Evolutionary conservation across 345 rosid genomes (phyloP).

Genomic region (Salix koriyanagi): DNA sequence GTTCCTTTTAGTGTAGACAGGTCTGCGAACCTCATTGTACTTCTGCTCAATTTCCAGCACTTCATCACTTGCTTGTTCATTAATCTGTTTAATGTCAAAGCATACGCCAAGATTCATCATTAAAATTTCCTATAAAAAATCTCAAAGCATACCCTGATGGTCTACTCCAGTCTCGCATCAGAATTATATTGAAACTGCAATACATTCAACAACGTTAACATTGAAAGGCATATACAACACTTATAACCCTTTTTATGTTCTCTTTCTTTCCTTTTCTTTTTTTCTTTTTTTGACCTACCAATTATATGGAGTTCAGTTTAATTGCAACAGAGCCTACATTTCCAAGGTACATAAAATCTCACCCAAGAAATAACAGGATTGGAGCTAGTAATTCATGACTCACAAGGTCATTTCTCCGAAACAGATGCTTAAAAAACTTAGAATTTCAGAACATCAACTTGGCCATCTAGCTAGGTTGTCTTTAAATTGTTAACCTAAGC

Average conservation of each 20-base stretch:
- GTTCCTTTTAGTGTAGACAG: conserved; percentile 20
- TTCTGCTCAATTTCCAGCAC: conserved; percentile 25
- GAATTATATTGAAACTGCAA: no score
- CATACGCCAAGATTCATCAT: not conserved
- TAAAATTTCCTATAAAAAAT: not conserved
- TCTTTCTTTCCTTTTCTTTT: no score
- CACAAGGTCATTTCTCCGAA: no score
- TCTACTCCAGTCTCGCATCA: not conserved
- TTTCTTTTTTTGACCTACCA: no score
- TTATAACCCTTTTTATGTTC: no score
- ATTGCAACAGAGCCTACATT: not conserved
- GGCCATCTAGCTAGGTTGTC: not conserved
- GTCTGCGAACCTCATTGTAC: conserved; percentile 20
- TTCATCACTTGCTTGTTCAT: conserved; percentile 23
- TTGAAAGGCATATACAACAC: no score
- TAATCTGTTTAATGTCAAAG: conserved; percentile 12
- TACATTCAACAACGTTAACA: no score
- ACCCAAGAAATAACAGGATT: not conserved
- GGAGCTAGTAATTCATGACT: not conserved
- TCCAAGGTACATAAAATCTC: not conserved
- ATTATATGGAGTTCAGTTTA: no score
- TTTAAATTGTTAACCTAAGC: not conserved
- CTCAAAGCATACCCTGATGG: not conserved
- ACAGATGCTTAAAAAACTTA: no score
- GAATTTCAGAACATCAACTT: no score